Percentiles rank a stretch among this genome's conserved stretches.
Evolutionary conservation across 1,284 basidiomycete species (phyloP).

Genomic region (Coniophora puteana): DNA sequence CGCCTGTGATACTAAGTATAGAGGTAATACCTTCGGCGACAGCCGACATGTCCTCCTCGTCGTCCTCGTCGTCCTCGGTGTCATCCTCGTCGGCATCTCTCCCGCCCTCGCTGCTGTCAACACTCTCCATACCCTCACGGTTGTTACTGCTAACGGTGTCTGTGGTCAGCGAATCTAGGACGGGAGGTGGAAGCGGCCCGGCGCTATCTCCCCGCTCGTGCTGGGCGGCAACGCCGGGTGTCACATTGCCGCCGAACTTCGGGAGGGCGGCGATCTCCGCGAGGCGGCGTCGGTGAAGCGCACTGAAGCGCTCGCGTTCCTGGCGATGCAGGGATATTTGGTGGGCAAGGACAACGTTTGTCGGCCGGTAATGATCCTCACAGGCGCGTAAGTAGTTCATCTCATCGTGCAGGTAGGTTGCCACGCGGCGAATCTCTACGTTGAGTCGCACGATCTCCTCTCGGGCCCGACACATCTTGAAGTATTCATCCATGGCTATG

Average conservation of each 20-base stretch:
- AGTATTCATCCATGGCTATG: slow-evolving; percentile 21
- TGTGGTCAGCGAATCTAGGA: no score
- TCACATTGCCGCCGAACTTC: neutral
- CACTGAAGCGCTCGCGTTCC: neutral
- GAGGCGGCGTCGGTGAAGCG: neutral
- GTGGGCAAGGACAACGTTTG: neutral
- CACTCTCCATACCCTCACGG: no score
- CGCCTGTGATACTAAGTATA: no score
- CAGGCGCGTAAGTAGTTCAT: slow-evolving; percentile 3
- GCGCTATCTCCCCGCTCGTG: no score
- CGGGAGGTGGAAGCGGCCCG: no score
- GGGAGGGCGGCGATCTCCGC: neutral
- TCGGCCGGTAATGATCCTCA: neutral
- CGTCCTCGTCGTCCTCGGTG: slow-evolving; percentile 39
- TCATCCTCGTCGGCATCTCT: slow-evolving; percentile 55
- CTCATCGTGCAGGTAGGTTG: slow-evolving; percentile 25
- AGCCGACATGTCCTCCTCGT: no score
- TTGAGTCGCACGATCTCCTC: slow-evolving; percentile 30
- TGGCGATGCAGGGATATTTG: neutral
- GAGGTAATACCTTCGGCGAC: no score
- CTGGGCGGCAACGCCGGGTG: slow-evolving; percentile 42
- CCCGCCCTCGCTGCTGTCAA: no score
- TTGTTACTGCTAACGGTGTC: no score
- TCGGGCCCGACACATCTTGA: slow-evolving; percentile 25
- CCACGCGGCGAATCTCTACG: slow-evolving; percentile 25